Evolutionary conservation across 371 early-diverging fungal genomes (phyloP).

Genomic region (Mortierella sp.): DNA sequence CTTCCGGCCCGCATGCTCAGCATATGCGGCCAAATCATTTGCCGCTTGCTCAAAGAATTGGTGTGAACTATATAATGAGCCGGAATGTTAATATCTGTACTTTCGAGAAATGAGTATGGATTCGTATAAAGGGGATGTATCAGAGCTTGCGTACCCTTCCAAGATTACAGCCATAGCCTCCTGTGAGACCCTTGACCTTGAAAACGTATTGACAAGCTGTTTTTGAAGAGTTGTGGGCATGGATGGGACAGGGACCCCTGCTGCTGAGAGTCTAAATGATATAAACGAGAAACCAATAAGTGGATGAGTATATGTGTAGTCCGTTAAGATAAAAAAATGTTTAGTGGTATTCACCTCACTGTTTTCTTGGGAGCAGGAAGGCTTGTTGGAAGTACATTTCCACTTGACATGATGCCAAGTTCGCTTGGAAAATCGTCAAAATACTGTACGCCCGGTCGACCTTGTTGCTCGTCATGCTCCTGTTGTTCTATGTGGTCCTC

Average conservation of each 20-base stretch:
- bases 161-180: conserved; percentile 50
- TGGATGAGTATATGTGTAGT: no score
- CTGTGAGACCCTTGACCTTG: conserved; percentile 35
- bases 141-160: conserved; percentile 41
- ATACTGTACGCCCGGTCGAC: conserved; percentile 13
- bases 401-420: conserved; percentile 52
- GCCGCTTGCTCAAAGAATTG: conserved; percentile 52
- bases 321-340: no score
- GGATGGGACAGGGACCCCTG: conserved; percentile 34
- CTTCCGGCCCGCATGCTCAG: conserved; percentile 45
- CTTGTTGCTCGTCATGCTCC: conserved; percentile 35
- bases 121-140: neutral
- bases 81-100: no score
- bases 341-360: conserved; percentile 15
- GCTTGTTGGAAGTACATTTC: conserved; percentile 31
- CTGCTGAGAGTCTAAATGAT: conserved; percentile 15
- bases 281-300: neutral
- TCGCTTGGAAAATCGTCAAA: conserved; percentile 54
- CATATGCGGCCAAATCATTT: conserved; percentile 51
- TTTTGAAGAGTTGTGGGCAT: conserved; percentile 43
- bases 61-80: conserved; percentile 26
- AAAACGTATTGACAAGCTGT: conserved; percentile 44
- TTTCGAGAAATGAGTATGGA: neutral
- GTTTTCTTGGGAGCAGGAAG: conserved; percentile 21
- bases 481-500: conserved; percentile 42